Evolutionary conservation across 768 basidiomycete genomes (phyloP).

Genomic region (Holtermannia corniformis): DNA sequence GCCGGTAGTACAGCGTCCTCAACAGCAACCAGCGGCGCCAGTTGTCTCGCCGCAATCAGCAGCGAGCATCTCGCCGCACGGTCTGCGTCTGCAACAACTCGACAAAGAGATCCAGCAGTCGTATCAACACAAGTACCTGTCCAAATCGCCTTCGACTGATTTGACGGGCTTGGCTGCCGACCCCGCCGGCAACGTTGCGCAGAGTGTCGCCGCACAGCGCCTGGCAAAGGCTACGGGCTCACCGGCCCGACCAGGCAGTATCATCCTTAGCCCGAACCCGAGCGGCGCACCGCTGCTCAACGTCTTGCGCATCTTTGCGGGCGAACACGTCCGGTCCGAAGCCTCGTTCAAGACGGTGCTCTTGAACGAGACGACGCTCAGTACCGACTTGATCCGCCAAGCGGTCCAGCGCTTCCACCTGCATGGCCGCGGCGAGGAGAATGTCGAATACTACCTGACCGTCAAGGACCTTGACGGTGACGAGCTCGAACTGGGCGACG

Average conservation of each 20-base stretch:
- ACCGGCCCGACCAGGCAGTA: conserved; percentile 30
- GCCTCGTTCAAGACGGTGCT: conserved; percentile 98
- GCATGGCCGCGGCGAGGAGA: conserved; percentile 42
- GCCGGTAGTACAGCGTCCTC: not conserved
- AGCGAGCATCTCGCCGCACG: conserved; percentile 54
- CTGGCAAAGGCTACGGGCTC: conserved; percentile 10
- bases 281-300: conserved; percentile 73
- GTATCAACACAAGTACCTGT: conserved; percentile 76
- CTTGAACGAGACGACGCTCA: conserved; percentile 74
- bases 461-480: conserved; percentile 88
- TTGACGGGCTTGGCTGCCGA: conserved; percentile 61
- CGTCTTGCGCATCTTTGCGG: conserved; percentile 93
- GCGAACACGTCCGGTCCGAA: conserved; percentile 78
- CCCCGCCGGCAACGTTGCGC: conserved; percentile 60
- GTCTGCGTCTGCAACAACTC: conserved; percentile 64
- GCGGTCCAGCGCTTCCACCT: conserved; percentile 90
- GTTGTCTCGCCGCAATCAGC: conserved; percentile 27
- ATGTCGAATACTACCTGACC: conserved; percentile 74
- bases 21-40: conserved; percentile 18
- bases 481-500: conserved; percentile 54
- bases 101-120: conserved; percentile 81
- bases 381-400: conserved; percentile 76
- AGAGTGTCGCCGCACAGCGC: conserved; percentile 41
- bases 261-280: conserved; percentile 46
- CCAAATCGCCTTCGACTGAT: conserved; percentile 57